Evolutionary conservation across 225 moss, liverwort and hornwort species (phyloP), one percentile per base, ranked within the genome.

Genomic region (Pleurozium schreberi): DNA sequence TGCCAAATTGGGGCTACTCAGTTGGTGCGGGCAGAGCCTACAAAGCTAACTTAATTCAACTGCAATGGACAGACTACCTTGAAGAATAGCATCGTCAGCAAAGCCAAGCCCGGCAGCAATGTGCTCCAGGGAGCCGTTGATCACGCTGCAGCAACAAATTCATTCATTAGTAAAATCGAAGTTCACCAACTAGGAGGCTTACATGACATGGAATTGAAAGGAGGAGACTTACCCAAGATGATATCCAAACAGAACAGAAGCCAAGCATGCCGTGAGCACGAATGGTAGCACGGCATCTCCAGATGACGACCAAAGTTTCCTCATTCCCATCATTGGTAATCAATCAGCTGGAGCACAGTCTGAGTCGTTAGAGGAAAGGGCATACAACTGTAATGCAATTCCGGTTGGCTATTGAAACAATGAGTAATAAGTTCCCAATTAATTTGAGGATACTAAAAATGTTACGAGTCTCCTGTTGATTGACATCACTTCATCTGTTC

Each of bases 261-360:
- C 93, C 84, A 94, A 81, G 88, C 94, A 94, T 80, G 93, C 88
- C 75, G 92, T 92, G 89, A 90, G 91, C 63, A 94, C 94, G n/a
- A 82, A 94, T 33, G 94, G 94, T 77, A 94, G 70, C 85, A 93
- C 93, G 18, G 88, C 81, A 60, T 83, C 89, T 77, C 90, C 92
- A 81, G 92, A 73, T 15, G 90, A 49, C 38, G 94, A 91, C 92
- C 91, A 92, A 76, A 87, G 87, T 58, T 84, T 92, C 52, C 62
- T 87, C 93, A 91, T 92, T 85, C 84, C 81, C 36, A 81, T 78
- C 59, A 77, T 55, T 53, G 38, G 26, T 36, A 73, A 65, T 76
- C 74, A 67, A 47, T 61, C 82, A 81, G 87, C 81, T 81, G 87
- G 81, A 61, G 60, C 49, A 49, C 73, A 74, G 74, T 85, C 47